Conservation (phyloP, 192 early-diverging fungal species). For the Pilobolus umbonatus region DNA sequence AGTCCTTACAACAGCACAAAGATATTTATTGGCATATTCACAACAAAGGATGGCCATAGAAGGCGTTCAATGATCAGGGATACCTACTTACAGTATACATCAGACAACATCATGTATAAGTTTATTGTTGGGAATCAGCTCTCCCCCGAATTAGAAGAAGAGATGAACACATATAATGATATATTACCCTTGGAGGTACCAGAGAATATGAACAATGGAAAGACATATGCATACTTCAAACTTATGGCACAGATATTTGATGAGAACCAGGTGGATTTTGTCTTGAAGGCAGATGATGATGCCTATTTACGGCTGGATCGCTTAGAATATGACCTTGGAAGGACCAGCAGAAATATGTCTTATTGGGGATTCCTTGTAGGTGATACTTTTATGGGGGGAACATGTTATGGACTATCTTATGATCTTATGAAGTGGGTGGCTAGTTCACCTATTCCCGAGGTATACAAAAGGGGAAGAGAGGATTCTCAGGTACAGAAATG, state of each 20-base stretch:
- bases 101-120: slow-evolving; percentile 27
- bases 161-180: slow-evolving; percentile 28
- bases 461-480: slow-evolving; percentile 25
- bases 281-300: slow-evolving; percentile 36
- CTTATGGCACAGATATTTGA: slow-evolving; percentile 16
- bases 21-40: slow-evolving; percentile 35
- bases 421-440: slow-evolving; percentile 28
- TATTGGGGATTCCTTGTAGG: slow-evolving; percentile 35
- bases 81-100: slow-evolving; percentile 21
- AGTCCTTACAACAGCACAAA: slow-evolving; percentile 6
- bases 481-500: slow-evolving; percentile 34
- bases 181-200: slow-evolving; percentile 28
- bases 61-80: slow-evolving; percentile 27
- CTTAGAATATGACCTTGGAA: slow-evolving; percentile 24
- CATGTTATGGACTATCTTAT: slow-evolving; percentile 28
- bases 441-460: slow-evolving; percentile 10
- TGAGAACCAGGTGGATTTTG: slow-evolving; percentile 25
- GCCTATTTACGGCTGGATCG: slow-evolving; percentile 30
- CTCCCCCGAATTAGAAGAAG: slow-evolving; percentile 7
- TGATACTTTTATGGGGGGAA: slow-evolving; percentile 30
- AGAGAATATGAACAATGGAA: slow-evolving; percentile 40
- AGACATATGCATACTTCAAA: slow-evolving; percentile 32
- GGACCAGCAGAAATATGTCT: slow-evolving; percentile 16
- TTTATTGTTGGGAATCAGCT: slow-evolving; percentile 24
- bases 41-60: slow-evolving; percentile 15